A percentile compares a stretch with the other conserved stretches of the same genome.
These are phyloP conservation scores for Tuber melanosporum DNA, from an alignment of 495 filamentous ascomycete species.

Conservation along the genomic window DNA sequence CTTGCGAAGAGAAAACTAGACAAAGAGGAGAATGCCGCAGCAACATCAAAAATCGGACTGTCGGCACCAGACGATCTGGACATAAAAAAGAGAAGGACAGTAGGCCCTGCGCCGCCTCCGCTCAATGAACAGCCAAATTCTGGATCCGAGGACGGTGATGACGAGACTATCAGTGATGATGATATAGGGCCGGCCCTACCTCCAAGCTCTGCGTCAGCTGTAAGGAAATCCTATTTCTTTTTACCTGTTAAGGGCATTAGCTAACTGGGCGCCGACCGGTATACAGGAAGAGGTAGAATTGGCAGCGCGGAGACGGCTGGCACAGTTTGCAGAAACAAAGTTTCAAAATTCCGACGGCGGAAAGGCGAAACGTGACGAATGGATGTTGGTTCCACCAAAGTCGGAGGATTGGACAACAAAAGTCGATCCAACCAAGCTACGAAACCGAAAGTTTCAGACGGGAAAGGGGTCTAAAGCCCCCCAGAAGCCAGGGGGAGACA, in stretches of 20 bases:
- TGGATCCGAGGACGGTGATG: slow-evolving; percentile 39
- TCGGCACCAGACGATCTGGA: slow-evolving; percentile 38
- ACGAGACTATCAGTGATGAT: slow-evolving; percentile 49
- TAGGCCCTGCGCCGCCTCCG: slow-evolving; percentile 50
- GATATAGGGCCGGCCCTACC: slow-evolving; percentile 82
- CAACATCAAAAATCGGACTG: slow-evolving; percentile 36
- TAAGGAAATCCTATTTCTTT: slow-evolving; percentile 14
- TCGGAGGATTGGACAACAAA: slow-evolving; percentile 56
- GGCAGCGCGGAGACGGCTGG: slow-evolving; percentile 37
- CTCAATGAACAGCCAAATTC: slow-evolving; percentile 48
- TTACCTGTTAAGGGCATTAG: background rate
- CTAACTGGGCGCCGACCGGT: slow-evolving; percentile 17
- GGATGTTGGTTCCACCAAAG: slow-evolving; percentile 87
- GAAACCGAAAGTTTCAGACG: slow-evolving; percentile 75
- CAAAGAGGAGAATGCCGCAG: slow-evolving; percentile 38
- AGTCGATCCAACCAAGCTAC: slow-evolving; percentile 77
- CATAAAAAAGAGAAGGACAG: slow-evolving; percentile 47
- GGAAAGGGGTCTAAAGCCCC: slow-evolving; percentile 55
- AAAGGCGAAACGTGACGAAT: slow-evolving; percentile 66
- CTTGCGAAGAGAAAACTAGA: slow-evolving; percentile 44
- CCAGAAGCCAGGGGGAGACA: slow-evolving; percentile 47
- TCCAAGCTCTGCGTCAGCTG: slow-evolving; percentile 45
- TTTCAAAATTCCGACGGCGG: slow-evolving; percentile 14
- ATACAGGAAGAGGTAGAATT: slow-evolving; percentile 37
- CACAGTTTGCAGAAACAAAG: slow-evolving; percentile 42